Percentiles rank a stretch among this genome's conserved stretches.
These are phyloP conservation scores for Debaryomycetaceae sp. DNA, from an alignment of 1,139 yeast species.

Conservation along the genomic window DNA sequence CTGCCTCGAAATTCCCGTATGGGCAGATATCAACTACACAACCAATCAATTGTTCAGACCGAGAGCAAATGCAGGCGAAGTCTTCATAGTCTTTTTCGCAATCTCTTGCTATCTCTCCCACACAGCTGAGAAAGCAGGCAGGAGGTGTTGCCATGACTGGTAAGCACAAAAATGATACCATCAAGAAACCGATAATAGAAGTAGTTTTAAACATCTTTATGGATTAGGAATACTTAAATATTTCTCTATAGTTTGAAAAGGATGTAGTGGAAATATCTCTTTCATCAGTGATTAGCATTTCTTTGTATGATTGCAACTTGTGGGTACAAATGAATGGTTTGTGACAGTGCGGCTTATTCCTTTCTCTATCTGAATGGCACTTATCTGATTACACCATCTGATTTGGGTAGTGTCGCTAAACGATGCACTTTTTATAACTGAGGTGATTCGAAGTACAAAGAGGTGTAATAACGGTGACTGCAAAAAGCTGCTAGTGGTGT, in stretches of 20 bases:
- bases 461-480: background rate
- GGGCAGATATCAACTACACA: slow-evolving; percentile 51
- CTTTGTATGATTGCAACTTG: background rate
- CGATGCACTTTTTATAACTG: background rate
- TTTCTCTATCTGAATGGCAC: background rate
- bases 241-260: background rate
- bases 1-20: slow-evolving; percentile 42
- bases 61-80: slow-evolving; percentile 38
- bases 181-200: slow-evolving; percentile 1
- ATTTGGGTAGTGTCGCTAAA: background rate
- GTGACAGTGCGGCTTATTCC: slow-evolving; percentile 2
- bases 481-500: background rate
- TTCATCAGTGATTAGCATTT: background rate
- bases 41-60: slow-evolving; percentile 34
- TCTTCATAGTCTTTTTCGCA: slow-evolving; percentile 34
- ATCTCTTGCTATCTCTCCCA: slow-evolving; percentile 31
- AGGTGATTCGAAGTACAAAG: no score
- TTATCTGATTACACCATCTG: background rate
- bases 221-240: background rate
- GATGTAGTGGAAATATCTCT: background rate
- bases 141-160: slow-evolving; percentile 45
- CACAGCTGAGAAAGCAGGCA: slow-evolving; percentile 49
- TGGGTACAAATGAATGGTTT: background rate
- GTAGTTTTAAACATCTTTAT: background rate
- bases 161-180: slow-evolving; percentile 2